A percentile compares a stretch with the other conserved stretches of the same genome.
Conservation (phyloP, 2,329 filamentous ascomycete species). For the Chaetomium sp. region DNA sequence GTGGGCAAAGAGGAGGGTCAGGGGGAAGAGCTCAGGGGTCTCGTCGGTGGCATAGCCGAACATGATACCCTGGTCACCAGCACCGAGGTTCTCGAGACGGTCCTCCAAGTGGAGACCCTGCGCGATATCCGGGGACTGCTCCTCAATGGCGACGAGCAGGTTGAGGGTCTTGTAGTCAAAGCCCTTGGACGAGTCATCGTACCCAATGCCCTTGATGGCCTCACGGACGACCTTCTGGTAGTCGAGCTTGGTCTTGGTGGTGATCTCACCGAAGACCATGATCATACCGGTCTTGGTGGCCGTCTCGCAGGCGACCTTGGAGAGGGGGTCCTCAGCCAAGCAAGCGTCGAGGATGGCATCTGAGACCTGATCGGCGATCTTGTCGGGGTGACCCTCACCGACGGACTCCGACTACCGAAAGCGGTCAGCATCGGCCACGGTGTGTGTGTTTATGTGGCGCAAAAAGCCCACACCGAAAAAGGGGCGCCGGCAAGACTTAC, state of each 20-base stretch:
- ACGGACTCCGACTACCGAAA: conserved; percentile 67
- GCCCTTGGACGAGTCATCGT: conserved; percentile 93
- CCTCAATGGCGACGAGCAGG: conserved; percentile 96
- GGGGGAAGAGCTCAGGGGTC: conserved; percentile 92
- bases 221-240: conserved; percentile 97
- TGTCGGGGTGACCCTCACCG: conserved; percentile 87
- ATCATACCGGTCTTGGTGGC: conserved; percentile 99
- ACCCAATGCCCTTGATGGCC: conserved; percentile 97
- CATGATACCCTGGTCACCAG: conserved; percentile 99
- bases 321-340: conserved; percentile 86
- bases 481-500: conserved; percentile 36
- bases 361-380: conserved; percentile 97
- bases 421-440: conserved; percentile 14
- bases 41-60: conserved; percentile 99
- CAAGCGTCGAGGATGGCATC: conserved; percentile 99
- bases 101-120: conserved; percentile 98
- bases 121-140: conserved; percentile 98
- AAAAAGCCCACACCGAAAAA: not conserved
- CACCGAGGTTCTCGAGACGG: conserved; percentile 94
- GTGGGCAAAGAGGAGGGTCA: conserved; percentile 91
- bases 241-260: conserved; percentile 90
- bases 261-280: conserved; percentile 99
- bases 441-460: not conserved
- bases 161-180: conserved; percentile 99
- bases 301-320: conserved; percentile 98